A percentile compares a stretch with the other conserved stretches of the same genome.
Evolutionary conservation across 2,329 filamentous ascomycete genomes (phyloP).

Genomic region (Sporothrix protearum): DNA sequence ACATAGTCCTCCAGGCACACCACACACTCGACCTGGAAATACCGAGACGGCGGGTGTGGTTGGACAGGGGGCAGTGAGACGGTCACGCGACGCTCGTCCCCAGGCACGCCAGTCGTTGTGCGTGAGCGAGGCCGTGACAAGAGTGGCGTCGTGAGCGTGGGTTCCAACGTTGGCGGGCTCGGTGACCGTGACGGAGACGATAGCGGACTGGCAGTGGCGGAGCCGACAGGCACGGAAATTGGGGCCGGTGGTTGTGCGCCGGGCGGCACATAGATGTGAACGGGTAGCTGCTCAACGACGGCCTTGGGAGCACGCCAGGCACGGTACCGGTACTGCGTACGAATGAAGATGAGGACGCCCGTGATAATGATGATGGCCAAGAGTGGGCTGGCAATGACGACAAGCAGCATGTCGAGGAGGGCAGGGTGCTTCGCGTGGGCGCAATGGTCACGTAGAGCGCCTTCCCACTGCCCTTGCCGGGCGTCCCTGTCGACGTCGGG

Average conservation of each 20-base stretch:
- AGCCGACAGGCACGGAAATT: neutral
- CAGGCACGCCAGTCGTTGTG: constrained; percentile 59
- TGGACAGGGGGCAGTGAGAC: constrained; percentile 43
- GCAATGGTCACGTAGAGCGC: constrained; percentile 94
- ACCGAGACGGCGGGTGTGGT: constrained; percentile 34
- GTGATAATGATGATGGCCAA: constrained; percentile 89
- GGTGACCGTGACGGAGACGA: constrained; percentile 56
- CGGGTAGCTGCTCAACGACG: constrained; percentile 88
- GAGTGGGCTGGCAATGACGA: constrained; percentile 90
- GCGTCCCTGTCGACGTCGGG: neutral
- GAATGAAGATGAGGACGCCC: constrained; percentile 80
- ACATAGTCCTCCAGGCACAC: constrained; percentile 96
- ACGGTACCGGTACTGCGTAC: constrained; percentile 81
- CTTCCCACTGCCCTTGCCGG: neutral
- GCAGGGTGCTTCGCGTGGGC: constrained; percentile 81
- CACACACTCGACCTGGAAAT: constrained; percentile 75
- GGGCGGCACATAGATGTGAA: constrained; percentile 91
- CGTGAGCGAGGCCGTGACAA: constrained; percentile 66
- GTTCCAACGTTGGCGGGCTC: constrained; percentile 57
- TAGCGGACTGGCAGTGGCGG: constrained; percentile 30
- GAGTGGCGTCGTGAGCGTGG: constrained; percentile 74
- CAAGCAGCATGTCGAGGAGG: constrained; percentile 97
- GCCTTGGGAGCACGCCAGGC: constrained; percentile 98
- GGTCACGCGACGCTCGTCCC: constrained; percentile 46
- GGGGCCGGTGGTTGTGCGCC: constrained; percentile 26